Percentiles rank a stretch among this genome's conserved stretches.
Evolutionary conservation across 2,329 filamentous ascomycete genomes (phyloP).

Genomic region (Sclerotinia nivalis): DNA sequence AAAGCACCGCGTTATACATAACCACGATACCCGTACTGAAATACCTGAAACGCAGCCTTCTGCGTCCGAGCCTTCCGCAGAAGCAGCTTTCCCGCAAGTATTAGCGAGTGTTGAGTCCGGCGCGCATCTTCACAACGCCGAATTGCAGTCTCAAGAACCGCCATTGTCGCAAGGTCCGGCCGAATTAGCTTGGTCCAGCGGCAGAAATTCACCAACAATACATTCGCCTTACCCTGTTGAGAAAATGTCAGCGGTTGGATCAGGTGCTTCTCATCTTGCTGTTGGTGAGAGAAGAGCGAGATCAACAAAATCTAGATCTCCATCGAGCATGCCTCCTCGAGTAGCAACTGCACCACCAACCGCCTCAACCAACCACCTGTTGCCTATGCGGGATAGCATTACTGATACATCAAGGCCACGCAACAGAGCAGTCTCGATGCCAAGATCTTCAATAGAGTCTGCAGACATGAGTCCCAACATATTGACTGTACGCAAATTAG

Average conservation of each 20-base stretch:
- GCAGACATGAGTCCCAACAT: background rate
- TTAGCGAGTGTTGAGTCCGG: conserved; percentile 15
- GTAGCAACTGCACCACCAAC: conserved; percentile 10
- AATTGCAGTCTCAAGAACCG: background rate
- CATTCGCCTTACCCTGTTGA: background rate
- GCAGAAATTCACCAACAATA: background rate
- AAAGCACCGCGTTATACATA: background rate
- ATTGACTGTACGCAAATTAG: conserved; percentile 28
- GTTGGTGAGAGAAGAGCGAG: conserved; percentile 11
- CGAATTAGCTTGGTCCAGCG: background rate
- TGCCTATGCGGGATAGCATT: conserved; percentile 19
- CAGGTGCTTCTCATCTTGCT: conserved; percentile 5
- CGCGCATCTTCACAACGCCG: background rate
- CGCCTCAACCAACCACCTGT: background rate
- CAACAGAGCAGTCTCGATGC: conserved; percentile 2
- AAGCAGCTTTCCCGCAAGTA: background rate
- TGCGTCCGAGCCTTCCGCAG: background rate
- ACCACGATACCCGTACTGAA: background rate
- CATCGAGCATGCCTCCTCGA: conserved; percentile 14
- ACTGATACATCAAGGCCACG: conserved; percentile 3
- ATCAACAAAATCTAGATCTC: conserved; percentile 21
- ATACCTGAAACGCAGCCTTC: background rate
- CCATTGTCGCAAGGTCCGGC: background rate
- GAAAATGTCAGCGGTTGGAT: conserved; percentile 5
- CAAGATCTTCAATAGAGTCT: conserved; percentile 19